Conservation (phyloP, 768 basidiomycete species). For the Suillus decipiens region DNA sequence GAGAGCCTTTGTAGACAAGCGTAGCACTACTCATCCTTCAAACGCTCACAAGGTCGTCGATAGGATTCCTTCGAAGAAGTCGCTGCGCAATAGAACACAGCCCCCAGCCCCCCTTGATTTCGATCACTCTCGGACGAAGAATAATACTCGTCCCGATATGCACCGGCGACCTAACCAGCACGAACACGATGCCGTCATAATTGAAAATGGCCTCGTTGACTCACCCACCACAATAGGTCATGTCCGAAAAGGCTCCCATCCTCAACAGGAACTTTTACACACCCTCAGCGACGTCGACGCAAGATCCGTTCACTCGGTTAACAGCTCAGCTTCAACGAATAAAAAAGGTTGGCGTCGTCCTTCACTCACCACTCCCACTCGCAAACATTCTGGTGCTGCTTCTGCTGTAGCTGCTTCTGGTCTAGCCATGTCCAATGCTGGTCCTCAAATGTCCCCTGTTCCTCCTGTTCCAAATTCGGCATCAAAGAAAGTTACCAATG, state of each 20-base stretch:
- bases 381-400: conserved; percentile 50
- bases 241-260: conserved; percentile 16
- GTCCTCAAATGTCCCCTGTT: conserved; percentile 45
- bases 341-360: conserved; percentile 19
- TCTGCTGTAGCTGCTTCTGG: conserved; percentile 27
- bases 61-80: conserved; percentile 27
- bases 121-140: conserved; percentile 13
- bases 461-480: conserved; percentile 33
- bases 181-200: conserved; percentile 19
- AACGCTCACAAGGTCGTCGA: conserved; percentile 11
- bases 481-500: conserved; percentile 26
- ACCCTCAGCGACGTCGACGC: conserved; percentile 24
- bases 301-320: conserved; percentile 27
- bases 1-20: conserved; percentile 29
- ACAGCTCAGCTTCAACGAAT: conserved; percentile 31
- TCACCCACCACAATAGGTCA: conserved; percentile 21
- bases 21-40: conserved; percentile 8
- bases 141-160: conserved; percentile 9
- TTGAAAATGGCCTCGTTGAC: conserved; percentile 19
- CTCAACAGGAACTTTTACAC: conserved; percentile 18
- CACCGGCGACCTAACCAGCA: conserved; percentile 19
- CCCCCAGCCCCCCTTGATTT: conserved; percentile 30
- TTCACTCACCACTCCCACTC: conserved; percentile 18
- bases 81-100: conserved; percentile 29
- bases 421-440: conserved; percentile 66